Evolutionary conservation across 2,329 filamentous ascomycete genomes (phyloP).

Genomic region (Fusarium fujikuroi): DNA sequence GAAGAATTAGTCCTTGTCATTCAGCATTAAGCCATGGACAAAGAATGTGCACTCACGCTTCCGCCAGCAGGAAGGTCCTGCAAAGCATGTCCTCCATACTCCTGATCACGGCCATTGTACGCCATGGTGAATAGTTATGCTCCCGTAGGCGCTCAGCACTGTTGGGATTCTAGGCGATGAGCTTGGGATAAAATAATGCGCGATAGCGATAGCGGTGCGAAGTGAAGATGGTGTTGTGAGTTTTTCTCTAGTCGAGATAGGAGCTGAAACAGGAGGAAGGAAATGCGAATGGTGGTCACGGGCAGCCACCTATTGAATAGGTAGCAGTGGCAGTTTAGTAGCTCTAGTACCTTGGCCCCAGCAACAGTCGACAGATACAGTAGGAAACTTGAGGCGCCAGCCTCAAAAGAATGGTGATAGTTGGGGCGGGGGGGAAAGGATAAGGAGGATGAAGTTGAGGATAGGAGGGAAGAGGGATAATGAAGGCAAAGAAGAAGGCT

Average conservation of each 20-base stretch:
- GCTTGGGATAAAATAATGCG: constrained; percentile 27
- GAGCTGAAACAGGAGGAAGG: constrained; percentile 46
- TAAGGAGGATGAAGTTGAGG: constrained; percentile 36
- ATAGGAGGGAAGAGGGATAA: constrained; percentile 41
- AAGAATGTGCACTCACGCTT: constrained; percentile 62
- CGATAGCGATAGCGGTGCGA: constrained; percentile 22
- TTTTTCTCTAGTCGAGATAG: constrained; percentile 29
- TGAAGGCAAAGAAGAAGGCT: constrained; percentile 39
- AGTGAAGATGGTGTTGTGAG: constrained; percentile 32
- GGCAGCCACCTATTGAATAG: constrained; percentile 33
- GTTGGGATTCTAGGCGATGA: constrained; percentile 27
- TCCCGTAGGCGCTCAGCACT: constrained; percentile 36
- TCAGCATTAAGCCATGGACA: background rate
- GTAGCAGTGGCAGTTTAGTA: constrained; percentile 4
- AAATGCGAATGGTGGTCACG: constrained; percentile 42
- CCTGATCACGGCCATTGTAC: constrained; percentile 71
- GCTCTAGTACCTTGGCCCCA: constrained; percentile 33
- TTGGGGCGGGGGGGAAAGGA: constrained; percentile 39
- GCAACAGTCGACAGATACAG: constrained; percentile 34
- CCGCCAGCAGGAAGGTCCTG: constrained; percentile 72
- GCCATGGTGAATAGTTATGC: constrained; percentile 56
- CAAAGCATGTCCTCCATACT: constrained; percentile 70
- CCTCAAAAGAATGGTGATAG: constrained; percentile 47
- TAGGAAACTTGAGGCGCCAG: constrained; percentile 47
- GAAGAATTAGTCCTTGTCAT: constrained; percentile 9